phyloP scores from a whole-genome alignment of 129 eudicot species.

The Scalesia atractyloides region DNA sequence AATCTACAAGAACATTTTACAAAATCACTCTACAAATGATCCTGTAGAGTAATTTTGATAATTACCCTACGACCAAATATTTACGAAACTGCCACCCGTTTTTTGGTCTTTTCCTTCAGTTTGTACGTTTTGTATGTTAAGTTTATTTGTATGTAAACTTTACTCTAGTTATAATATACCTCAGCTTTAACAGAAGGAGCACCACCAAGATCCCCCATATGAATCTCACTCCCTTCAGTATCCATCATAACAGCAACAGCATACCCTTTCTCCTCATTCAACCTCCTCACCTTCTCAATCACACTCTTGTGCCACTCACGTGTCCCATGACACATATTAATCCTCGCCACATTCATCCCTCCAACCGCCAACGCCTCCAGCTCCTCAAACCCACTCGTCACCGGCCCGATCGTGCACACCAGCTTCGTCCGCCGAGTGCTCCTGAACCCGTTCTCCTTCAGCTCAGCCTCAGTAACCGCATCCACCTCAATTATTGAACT shows the following conservation, averaged over 20 bases:
- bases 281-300: constrained; percentile 65
- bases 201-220: constrained; percentile 97
- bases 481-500: constrained; percentile 75
- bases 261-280: constrained; percentile 87
- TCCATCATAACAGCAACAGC: constrained; percentile 97
- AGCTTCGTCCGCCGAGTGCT: constrained; percentile 92
- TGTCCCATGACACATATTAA: constrained; percentile 93
- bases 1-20: too few relatives aligned
- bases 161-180: too few relatives aligned
- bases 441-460: constrained; percentile 92
- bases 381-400: constrained; percentile 64
- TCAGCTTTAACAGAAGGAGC: constrained; percentile 80
- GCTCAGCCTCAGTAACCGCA: constrained; percentile 77
- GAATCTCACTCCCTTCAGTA: constrained; percentile 81
- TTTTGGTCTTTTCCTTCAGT: too few relatives aligned
- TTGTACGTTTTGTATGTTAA: too few relatives aligned
- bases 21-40: too few relatives aligned
- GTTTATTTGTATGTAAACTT: too few relatives aligned
- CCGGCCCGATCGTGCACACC: constrained; percentile 85
- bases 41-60: too few relatives aligned
- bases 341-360: constrained; percentile 94
- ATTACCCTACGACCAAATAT: too few relatives aligned
- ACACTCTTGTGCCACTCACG: constrained; percentile 86
- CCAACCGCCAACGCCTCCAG: constrained; percentile 90
- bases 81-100: too few relatives aligned